Evolutionary conservation across 768 basidiomycete genomes (phyloP), one percentile per base, ranked within the genome.

Genomic region (Boletellus ananas): DNA sequence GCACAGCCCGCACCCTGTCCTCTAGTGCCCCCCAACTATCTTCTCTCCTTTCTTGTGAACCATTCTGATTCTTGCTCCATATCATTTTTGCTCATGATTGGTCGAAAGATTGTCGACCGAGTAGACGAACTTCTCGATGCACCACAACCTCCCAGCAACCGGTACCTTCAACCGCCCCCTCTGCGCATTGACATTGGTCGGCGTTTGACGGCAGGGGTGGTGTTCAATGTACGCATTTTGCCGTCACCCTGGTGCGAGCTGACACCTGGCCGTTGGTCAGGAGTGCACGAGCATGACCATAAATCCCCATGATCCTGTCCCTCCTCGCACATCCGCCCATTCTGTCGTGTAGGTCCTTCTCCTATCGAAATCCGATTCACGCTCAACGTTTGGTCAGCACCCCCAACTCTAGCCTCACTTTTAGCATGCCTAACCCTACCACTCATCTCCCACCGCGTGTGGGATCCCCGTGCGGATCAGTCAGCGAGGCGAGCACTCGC

Each of bases 381-480:
- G 27, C 56, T 61, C 29, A 61, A 12, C 49, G 39, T 45, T 34
- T 9, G 38, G 52, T 31, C 47, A 67, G 65, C 54, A 60, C 45
- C n/a, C 58, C 65, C 27, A 53, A 60, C 20, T 37, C 57, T 9
- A 33, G 45, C 29, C 46, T 54, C 54, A 50, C 55, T 14, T 49
- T 58, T n/a, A 58, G 59, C 34, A 50, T 55, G 40, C 54, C 55
- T 12, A 56, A 55, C 54, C 47, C 46, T 33, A 54, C 57, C 17
- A 49, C 51, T 17, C 20, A 25, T 29, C 45, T n/a, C 39, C 53
- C 42, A 17, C 41, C 18, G 11, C 45, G 46, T 29, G 38, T 37
- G 2, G 62, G 52, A 34, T 64, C 62, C 17, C 40, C 57, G 3
- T 58, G 67, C 50, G 63, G 58, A 69, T 69, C 67, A 14, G 37